Conservation (phyloP, 108 stramenopile genomes). For the Stephanodiscus triporus region DNA sequence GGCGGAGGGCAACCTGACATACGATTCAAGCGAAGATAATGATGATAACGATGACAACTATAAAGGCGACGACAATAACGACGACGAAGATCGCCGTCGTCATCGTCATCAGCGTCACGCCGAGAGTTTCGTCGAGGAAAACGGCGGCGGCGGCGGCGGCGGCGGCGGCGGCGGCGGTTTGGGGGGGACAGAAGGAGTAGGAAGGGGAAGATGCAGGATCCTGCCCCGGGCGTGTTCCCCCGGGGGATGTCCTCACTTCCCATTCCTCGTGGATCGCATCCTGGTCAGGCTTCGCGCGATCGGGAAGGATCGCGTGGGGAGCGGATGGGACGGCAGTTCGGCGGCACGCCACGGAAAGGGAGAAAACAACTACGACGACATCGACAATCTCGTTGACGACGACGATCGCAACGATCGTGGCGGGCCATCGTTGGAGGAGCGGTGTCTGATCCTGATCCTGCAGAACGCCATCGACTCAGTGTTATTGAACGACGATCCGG, state of each 20-base stretch:
- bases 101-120: not conserved
- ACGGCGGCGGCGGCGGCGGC: not conserved
- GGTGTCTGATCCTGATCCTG: not conserved
- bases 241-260: conserved; percentile 4
- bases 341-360: not conserved
- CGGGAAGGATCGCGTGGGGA: not conserved
- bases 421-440: not conserved
- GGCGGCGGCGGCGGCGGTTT: too few relatives aligned
- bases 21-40: not conserved
- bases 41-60: not conserved
- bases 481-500: not conserved
- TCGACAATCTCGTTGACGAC: not conserved
- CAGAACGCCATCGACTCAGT: conserved; percentile 5
- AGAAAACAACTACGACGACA: not conserved
- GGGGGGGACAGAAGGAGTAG: not conserved
- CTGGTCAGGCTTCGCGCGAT: conserved; percentile 16
- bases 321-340: not conserved
- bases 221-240: conserved; percentile 1
- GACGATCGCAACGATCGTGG: not conserved
- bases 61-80: not conserved
- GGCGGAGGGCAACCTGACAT: not conserved
- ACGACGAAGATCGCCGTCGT: not conserved
- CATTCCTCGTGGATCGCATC: conserved; percentile 23
- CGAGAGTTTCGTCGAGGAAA: not conserved
- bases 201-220: not conserved